Evolutionary conservation across 1,139 yeast genomes (phyloP), one percentile per base, ranked within the genome.

Genomic region (Candida sanyaensis): DNA sequence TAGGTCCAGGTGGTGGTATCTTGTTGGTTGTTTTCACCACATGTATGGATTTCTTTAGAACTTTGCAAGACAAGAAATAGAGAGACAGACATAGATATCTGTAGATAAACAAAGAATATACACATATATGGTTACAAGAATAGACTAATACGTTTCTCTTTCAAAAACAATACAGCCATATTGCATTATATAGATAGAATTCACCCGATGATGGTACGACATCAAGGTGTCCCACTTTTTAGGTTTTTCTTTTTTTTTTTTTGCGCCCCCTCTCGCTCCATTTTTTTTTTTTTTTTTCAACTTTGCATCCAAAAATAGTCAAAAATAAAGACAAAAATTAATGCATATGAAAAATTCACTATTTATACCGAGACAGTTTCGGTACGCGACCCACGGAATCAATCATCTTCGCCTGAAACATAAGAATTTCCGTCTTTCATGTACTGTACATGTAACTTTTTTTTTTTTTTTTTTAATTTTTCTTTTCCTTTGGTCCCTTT

Each of bases 1-100:
- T 95, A 60, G 99, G 99, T 48, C 99, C 99, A 52, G 99, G 99
- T 63, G 99, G 99, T 66, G 99, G 99, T 75, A 92, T 95, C 59
- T 77, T 95, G 64, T 79, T 93, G 66, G 98, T 95, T 46, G 99
- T 95, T 17, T 93, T 91, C 77, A 90, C 97, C 44, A 79, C 92
- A 33, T 84, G 93, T 60, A 91, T 92, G 96, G 97, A 92, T 66
- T 89, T 91, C 76, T 93, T 93, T 77, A 81, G 96, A 72, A 74
- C 80, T 12, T 54, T 78, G 51, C 87, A 86, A 55, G 68, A 69
- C 47, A 55, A 56, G 46, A 48, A 54, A 42, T 45, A 48, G 37
- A 41, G 27, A 26, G 2, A 26, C 28, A 26, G 28, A 26, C 5
- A 26, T 2, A 9, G 29, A 17, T 5, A 32, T 32, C 17, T 32